Evolutionary conservation across 805 yeast genomes (phyloP), one percentile per base, ranked within the genome.

Genomic region (Kazachstania kunashirensis): DNA sequence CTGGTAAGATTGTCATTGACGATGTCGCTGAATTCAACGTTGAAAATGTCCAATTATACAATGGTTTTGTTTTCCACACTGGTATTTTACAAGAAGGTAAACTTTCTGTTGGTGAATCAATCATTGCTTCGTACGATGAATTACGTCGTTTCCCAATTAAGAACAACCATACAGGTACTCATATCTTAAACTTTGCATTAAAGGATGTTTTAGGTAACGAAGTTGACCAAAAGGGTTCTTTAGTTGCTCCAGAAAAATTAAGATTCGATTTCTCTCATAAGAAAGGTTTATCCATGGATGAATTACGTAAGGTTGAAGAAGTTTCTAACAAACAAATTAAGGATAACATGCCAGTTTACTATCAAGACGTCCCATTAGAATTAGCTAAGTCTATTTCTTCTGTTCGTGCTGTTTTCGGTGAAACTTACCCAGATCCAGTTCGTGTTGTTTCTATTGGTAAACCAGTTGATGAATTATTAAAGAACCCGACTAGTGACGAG

Each of bases 91-190:
- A 66, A 40, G 94, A 89, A 60, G 98, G 97, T 42, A 44, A 66
- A 16, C 64, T 92, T 43, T 65, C 69, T 35, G 75, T 81, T 34
- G 77, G 74, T 39, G 89, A 81, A 50, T 64, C 65, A 27, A 78
- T 86, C 29, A 82, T 84, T 62, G 94, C 94, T 16, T 79, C 88
- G 33, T 86, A 79, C 53, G 96, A 92, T 53, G 96, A 84, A 58
- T 70, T 81, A 53, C 83, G 97, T 62, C 84, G 99, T 67, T 79
- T 85, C 83, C 95, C 96, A 44, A 79, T 92, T 50, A 83, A 94
- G 68, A 86, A 88, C 67, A 92, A 92, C 72, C 99, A 92, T 65
- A 89, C 99, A 29, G 96, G 96, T 67, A 92, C 99, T 2, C 99
- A 92, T 57, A 77, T 92, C 32, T 74, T 92, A 51, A 92, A 92